phyloP scores from a whole-genome alignment of 148 eudicot species.

The Agrostemma githago region DNA sequence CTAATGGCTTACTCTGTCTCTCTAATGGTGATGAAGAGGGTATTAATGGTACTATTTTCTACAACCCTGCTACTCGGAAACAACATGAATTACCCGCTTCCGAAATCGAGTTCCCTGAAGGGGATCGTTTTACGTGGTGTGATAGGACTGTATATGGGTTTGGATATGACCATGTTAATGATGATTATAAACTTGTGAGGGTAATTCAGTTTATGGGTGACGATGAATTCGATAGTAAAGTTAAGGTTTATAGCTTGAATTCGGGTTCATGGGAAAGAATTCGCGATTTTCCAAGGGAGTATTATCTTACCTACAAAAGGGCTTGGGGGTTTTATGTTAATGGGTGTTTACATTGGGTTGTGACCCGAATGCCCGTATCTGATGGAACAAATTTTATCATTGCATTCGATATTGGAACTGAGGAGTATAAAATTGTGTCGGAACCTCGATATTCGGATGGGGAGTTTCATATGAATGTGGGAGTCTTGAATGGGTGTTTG shows the following conservation, averaged over 20 bases:
- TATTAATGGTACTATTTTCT: constrained; percentile 9
- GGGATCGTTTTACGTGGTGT: not conserved
- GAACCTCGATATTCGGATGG: constrained; percentile 7
- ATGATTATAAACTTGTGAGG: constrained; percentile 34
- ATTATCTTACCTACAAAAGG: constrained; percentile 18
- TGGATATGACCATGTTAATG: constrained; percentile 25
- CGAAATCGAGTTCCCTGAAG: constrained; percentile 7
- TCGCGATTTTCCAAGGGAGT: constrained; percentile 23
- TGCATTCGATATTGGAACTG: constrained; percentile 26
- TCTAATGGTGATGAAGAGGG: not conserved
- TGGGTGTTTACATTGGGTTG: constrained; percentile 30
- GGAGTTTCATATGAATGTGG: constrained; percentile 17
- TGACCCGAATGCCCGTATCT: not conserved
- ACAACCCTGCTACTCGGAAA: constrained; percentile 25
- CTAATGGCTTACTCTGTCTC: constrained; percentile 23
- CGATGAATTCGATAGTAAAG: constrained; percentile 10
- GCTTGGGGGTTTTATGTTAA: constrained; percentile 28
- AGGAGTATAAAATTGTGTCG: constrained; percentile 19
- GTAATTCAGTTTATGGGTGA: not conserved
- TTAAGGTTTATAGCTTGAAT: constrained; percentile 26
- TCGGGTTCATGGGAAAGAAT: constrained; percentile 21
- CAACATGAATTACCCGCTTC: constrained; percentile 14
- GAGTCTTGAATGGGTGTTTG: constrained; percentile 25
- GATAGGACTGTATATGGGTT: constrained; percentile 17
- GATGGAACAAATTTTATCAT: constrained; percentile 13